Evolutionary conservation across 2,329 filamentous ascomycete species (phyloP), one percentile per base, ranked within the genome.

Genomic region (Mycosphaerella arachidis): DNA sequence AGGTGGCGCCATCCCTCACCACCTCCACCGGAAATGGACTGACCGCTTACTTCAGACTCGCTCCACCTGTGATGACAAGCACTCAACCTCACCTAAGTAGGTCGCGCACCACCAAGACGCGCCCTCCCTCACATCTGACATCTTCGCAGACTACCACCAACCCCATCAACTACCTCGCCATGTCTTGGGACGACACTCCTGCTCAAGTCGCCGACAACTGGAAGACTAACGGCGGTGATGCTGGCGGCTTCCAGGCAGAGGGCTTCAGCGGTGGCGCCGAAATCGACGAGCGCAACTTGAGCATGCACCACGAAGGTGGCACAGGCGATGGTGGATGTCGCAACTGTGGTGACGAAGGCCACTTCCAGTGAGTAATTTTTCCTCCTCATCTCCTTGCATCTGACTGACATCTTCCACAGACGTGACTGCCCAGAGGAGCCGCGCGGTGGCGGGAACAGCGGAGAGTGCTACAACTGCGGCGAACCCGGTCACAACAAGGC

Each of bases 401-500:
- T 29, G 29, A 5, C 46, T 50, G 20, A 50, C 46, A 18, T 4
- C 16, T 3, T 35, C 5, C n/a, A 31, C 18, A 52, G 50, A n/a
- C 77, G 78, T 55, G 78, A 82, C 45, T 83, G 80, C 61, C 76
- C 79, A 1, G 70, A 79, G 51, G 75, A 79, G 75, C 56, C 45
- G 20, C 40, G 40, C 16, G 40, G 5, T 16, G 40, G 40, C 40
- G 58, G 60, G 37, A 71, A 74, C 68, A 76, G 70, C 13, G 76
- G 79, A 24, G 77, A 76, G 48, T 86, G 84, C 76, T 86, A 75
- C 79, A 86, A 86, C 73, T 87, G 63, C 35, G 60, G 62, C 33
- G 55, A 64, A 30, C 13, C 27, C 33, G 82, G 85, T 13, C 86
- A 89, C 77, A 84, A 78, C 73, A 87, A 86, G 73, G 74, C 79